Evolutionary conservation across 148 eudicot genomes (phyloP).

Genomic region (Camellia granthamiana): DNA sequence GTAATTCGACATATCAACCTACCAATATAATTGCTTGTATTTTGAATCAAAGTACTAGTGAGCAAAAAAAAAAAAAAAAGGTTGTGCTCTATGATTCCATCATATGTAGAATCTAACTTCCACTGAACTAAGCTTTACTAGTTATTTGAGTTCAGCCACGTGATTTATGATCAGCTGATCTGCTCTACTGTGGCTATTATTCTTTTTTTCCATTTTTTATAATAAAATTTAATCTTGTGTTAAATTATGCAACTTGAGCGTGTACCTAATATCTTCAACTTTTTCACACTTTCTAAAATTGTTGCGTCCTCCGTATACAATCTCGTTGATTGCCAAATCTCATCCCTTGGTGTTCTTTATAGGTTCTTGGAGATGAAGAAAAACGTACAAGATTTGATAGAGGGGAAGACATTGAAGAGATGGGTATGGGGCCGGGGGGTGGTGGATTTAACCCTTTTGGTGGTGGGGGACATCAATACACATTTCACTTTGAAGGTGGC

Average conservation of each 20-base stretch:
- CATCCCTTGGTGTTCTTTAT: conserved; percentile 15
- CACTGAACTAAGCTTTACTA: neutral
- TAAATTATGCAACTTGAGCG: neutral
- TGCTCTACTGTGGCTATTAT: neutral
- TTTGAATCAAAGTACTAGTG: neutral
- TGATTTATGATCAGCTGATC: neutral
- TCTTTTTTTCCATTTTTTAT: neutral
- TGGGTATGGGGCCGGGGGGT: conserved; percentile 72
- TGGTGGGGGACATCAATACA: conserved; percentile 77
- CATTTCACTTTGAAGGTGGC: conserved; percentile 89
- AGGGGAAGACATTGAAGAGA: conserved; percentile 85
- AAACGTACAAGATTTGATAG: conserved; percentile 81
- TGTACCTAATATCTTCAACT: neutral
- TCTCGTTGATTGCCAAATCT: conserved; percentile 2
- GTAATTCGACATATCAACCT: neutral
- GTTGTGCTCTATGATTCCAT: neutral
- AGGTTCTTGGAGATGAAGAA: conserved; percentile 90
- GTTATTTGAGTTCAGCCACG: neutral
- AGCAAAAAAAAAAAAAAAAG: neutral
- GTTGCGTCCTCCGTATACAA: neutral
- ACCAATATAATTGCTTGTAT: neutral
- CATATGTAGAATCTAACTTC: neutral
- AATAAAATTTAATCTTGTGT: neutral
- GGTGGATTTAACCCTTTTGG: conserved; percentile 94
- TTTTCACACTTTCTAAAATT: neutral